Evolutionary conservation across 2,329 filamentous ascomycete species (phyloP).

Genomic region (Scorias spongiosa): DNA sequence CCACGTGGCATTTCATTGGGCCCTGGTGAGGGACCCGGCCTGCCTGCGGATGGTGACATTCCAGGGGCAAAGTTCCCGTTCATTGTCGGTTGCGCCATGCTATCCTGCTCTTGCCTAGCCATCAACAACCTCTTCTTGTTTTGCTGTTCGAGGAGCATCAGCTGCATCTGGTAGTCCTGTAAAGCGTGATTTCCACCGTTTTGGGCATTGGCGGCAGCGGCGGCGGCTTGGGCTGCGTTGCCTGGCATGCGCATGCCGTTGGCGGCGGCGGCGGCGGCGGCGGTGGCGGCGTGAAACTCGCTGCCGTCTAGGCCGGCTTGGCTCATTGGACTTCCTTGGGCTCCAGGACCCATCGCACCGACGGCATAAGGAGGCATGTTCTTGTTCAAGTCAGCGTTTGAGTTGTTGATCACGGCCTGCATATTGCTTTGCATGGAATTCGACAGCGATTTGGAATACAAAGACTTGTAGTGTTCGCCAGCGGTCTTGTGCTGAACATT

Average conservation of each 20-base stretch:
- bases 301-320: conserved; percentile 47
- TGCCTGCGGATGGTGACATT: conserved; percentile 54
- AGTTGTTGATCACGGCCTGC: conserved; percentile 59
- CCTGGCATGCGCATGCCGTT: conserved; percentile 30
- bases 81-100: conserved; percentile 33
- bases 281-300: conserved; percentile 17
- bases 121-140: conserved; percentile 77
- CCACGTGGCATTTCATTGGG: conserved; percentile 65
- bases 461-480: conserved; percentile 50
- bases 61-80: conserved; percentile 33
- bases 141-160: conserved; percentile 76
- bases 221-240: conserved; percentile 10
- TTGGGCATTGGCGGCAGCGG: conserved; percentile 20
- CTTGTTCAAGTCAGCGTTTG: conserved; percentile 51
- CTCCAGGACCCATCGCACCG: conserved; percentile 38
- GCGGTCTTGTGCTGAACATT: conserved; percentile 67
- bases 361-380: conserved; percentile 40
- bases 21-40: conserved; percentile 59
- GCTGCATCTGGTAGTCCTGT: conserved; percentile 79
- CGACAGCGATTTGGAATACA: conserved; percentile 18
- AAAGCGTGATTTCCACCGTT: conserved; percentile 61
- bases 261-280: conserved; percentile 37
- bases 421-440: conserved; percentile 73
- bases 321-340: conserved; percentile 19
- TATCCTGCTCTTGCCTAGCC: conserved; percentile 67